A percentile compares a stretch with the other conserved stretches of the same genome.
phyloP scores from a whole-genome alignment of 1,284 basidiomycete genomes.

The Moesziomyces sp. region DNA sequence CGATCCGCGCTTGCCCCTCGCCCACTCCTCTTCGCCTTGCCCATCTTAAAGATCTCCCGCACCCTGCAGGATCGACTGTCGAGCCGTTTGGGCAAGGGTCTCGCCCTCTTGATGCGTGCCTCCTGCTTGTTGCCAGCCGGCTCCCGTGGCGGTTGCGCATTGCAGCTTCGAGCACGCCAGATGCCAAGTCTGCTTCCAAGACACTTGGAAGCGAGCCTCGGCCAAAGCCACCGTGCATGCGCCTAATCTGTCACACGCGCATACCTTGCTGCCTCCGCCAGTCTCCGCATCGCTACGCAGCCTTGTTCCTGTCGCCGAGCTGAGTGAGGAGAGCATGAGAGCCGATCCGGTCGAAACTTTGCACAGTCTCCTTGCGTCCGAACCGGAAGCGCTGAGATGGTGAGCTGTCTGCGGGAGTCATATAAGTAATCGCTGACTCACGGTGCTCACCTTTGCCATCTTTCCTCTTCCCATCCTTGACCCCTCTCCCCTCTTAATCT shows the following conservation, averaged over 20 bases:
- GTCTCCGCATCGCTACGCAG: neutral
- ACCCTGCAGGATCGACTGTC: neutral
- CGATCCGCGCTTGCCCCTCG: too few species aligned
- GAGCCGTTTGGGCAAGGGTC: neutral
- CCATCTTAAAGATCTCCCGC: neutral
- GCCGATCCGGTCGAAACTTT: neutral
- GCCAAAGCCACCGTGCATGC: neutral
- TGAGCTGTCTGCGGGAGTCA: neutral
- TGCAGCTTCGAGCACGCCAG: conserved; percentile 2
- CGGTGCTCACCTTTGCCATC: neutral
- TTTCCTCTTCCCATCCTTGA: conserved; percentile 4
- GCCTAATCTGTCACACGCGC: conserved; percentile 2
- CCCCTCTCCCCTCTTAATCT: conserved; percentile 11
- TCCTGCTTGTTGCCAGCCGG: neutral
- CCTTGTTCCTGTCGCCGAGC: neutral
- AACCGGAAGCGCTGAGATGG: neutral
- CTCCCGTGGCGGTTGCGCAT: neutral
- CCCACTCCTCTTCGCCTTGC: too few species aligned
- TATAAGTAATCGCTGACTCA: conserved; percentile 22
- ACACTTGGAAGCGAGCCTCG: conserved; percentile 4
- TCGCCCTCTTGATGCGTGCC: neutral
- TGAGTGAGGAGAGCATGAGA: too few species aligned
- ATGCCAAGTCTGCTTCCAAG: conserved; percentile 15
- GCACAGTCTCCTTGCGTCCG: neutral
- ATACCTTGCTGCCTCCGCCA: neutral